Evolutionary conservation across 1,139 yeast species (phyloP).

Genomic region (Saccharomyces hybrid): DNA sequence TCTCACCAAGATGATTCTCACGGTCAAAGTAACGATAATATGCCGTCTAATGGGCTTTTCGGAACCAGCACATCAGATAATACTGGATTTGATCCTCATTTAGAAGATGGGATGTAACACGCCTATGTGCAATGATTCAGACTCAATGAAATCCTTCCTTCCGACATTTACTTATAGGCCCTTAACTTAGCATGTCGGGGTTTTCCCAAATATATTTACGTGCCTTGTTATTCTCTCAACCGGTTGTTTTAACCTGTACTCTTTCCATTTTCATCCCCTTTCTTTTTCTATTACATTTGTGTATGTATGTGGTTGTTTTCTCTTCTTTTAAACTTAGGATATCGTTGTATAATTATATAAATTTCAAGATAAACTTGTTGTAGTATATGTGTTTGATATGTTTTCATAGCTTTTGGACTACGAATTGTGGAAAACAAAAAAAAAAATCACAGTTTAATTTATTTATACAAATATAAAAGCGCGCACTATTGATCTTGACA

Average conservation of each 20-base stretch:
- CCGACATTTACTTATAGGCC: too few relatives aligned
- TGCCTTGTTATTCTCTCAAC: too few relatives aligned
- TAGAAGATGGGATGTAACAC: conserved; percentile 14
- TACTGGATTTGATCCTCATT: conserved; percentile 19
- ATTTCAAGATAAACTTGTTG: not conserved
- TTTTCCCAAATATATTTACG: not conserved
- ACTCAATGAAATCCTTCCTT: too few relatives aligned
- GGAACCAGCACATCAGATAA: conserved; percentile 11
- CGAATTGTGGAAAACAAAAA: not conserved
- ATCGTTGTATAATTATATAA: conserved; percentile 1
- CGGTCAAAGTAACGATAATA: not conserved
- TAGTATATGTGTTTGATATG: conserved; percentile 1
- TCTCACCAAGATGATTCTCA: not conserved
- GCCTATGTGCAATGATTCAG: not conserved
- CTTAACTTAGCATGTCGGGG: not conserved
- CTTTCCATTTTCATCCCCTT: not conserved
- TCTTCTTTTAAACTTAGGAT: not conserved
- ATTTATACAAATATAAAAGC: not conserved
- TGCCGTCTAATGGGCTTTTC: conserved; percentile 11
- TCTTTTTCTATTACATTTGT: not conserved
- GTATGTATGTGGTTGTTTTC: not conserved
- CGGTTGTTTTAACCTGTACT: too few relatives aligned
- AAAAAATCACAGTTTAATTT: not conserved
- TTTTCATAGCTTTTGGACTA: not conserved
- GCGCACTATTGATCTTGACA: not conserved